These are phyloP conservation scores for Saccharomyces uvarum DNA, from an alignment of 1,139 yeast species.

Conservation along the genomic window DNA sequence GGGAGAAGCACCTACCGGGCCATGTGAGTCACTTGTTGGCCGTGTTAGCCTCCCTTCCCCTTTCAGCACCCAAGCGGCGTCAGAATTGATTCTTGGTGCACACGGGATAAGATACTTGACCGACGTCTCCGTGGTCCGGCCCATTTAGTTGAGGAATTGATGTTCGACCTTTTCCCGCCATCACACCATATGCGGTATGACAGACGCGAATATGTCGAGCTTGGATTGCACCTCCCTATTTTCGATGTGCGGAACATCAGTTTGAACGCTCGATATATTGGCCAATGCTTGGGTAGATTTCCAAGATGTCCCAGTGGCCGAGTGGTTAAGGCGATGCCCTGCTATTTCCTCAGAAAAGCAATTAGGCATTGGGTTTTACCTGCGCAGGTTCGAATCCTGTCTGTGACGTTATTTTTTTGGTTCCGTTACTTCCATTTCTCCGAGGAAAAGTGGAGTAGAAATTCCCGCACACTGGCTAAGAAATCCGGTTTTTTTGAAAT, in stretches of 20 bases:
- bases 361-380: constrained; percentile 49
- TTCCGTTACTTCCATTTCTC: neutral
- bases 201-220: too few species aligned
- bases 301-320: constrained; percentile 60
- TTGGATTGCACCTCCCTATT: too few species aligned
- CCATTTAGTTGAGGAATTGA: too few species aligned
- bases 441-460: neutral
- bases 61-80: too few species aligned
- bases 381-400: constrained; percentile 62
- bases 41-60: neutral
- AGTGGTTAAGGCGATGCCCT: constrained; percentile 87
- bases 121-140: too few species aligned
- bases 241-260: too few species aligned
- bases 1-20: neutral
- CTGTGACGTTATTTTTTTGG: constrained; percentile 39
- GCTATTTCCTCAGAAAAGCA: constrained; percentile 40
- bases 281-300: neutral
- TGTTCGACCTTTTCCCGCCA: too few species aligned
- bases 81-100: too few species aligned
- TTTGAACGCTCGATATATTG: neutral
- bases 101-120: too few species aligned
- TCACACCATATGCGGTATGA: too few species aligned
- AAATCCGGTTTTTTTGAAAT: neutral
- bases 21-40: neutral
- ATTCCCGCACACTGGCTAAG: neutral